A percentile compares a stretch with the other conserved stretches of the same genome.
These are phyloP conservation scores for Coix lacrymajobi DNA, from an alignment of 176 grass and related monocot genomes.

Conservation along the genomic window DNA sequence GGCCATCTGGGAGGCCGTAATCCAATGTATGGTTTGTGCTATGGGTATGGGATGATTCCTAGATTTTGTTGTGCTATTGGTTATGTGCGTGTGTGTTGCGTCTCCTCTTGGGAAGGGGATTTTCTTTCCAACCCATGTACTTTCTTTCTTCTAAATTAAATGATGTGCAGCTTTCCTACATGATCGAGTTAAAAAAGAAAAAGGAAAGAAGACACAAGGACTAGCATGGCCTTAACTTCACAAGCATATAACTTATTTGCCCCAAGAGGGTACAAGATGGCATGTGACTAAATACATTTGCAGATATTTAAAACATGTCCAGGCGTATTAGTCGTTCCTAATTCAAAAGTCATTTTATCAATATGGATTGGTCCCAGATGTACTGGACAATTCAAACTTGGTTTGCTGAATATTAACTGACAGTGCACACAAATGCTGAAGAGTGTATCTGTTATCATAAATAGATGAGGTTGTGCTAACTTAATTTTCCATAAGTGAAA, in stretches of 20 bases:
- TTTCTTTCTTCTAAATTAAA: not conserved
- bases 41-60: not conserved
- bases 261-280: not conserved
- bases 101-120: not conserved
- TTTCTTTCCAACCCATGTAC: not conserved
- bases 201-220: not conserved
- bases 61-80: not conserved
- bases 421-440: not conserved
- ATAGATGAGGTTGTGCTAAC: not conserved
- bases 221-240: not conserved
- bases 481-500: not conserved
- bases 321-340: not conserved
- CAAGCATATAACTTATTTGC: not conserved
- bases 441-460: not conserved
- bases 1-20: not conserved
- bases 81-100: not conserved
- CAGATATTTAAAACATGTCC: not conserved
- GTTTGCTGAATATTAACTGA: not conserved
- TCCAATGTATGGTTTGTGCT: not conserved
- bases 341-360: not conserved
- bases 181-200: not conserved
- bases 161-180: not conserved
- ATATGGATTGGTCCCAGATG: not conserved
- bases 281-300: not conserved
- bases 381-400: not conserved